phyloP scores from a whole-genome alignment of 768 basidiomycete genomes.

The Sporobolomyces phaffii region DNA sequence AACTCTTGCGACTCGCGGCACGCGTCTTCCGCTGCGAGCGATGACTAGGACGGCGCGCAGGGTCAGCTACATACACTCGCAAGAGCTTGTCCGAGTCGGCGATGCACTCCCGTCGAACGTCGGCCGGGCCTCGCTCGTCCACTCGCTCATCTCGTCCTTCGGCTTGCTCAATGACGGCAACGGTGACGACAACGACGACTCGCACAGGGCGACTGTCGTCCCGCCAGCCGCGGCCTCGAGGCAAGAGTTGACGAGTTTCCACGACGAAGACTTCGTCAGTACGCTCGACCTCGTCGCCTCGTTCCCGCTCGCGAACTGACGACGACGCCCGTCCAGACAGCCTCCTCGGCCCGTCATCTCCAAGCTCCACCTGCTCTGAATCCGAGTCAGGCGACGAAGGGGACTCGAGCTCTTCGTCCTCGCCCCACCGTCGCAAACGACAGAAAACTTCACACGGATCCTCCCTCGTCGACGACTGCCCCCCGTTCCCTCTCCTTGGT shows the following conservation, averaged over 20 bases:
- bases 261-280: slow-evolving; percentile 66
- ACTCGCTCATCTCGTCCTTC: slow-evolving; percentile 33
- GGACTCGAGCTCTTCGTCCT: neutral
- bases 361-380: neutral
- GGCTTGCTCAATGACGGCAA: slow-evolving; percentile 35
- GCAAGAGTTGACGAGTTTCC: slow-evolving; percentile 62
- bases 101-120: slow-evolving; percentile 48
- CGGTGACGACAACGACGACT: neutral
- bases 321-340: neutral
- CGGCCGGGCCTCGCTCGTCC: slow-evolving; percentile 39
- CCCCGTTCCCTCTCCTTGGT: slow-evolving; percentile 62
- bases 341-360: neutral
- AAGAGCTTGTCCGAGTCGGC: slow-evolving; percentile 3
- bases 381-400: neutral
- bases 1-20: too few relatives aligned
- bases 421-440: slow-evolving; percentile 15
- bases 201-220: slow-evolving; percentile 48
- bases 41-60: neutral
- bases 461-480: slow-evolving; percentile 62
- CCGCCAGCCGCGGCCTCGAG: slow-evolving; percentile 56
- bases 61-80: slow-evolving; percentile 36
- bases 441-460: slow-evolving; percentile 43
- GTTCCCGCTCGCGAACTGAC: neutral
- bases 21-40: too few relatives aligned
- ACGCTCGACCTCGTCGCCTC: neutral